A percentile compares a stretch with the other conserved stretches of the same genome.
Conservation (phyloP, 805 yeast genomes). For the Cyberlindnera euphorbiae region DNA sequence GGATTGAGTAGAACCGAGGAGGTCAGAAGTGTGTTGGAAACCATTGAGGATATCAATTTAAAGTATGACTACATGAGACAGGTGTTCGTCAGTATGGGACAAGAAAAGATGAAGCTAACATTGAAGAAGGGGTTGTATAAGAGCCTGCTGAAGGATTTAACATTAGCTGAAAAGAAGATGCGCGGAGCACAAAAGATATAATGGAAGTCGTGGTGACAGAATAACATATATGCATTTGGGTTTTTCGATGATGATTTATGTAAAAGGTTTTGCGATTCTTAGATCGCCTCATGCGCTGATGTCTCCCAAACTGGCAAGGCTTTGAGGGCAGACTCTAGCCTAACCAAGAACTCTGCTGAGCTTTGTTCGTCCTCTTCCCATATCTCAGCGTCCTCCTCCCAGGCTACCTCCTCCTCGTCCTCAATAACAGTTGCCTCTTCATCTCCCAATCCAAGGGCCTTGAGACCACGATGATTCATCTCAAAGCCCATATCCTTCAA, state of each 20-base stretch:
- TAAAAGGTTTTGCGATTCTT: no score
- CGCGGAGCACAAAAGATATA: neutral
- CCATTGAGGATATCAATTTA: constrained; percentile 17
- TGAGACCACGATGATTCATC: constrained; percentile 1
- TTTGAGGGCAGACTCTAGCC: no score
- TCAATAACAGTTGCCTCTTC: constrained; percentile 4
- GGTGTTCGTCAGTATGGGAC: constrained; percentile 19
- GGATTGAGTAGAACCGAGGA: constrained; percentile 14
- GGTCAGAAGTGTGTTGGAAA: constrained; percentile 13
- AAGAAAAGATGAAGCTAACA: constrained; percentile 13
- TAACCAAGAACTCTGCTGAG: no score
- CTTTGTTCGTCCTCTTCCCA: constrained; percentile 3
- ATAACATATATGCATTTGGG: no score
- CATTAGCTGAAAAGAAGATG: constrained; percentile 4
- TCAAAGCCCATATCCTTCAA: constrained; percentile 9
- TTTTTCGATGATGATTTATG: no score
- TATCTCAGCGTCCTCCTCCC: constrained; percentile 7
- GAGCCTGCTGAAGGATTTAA: constrained; percentile 10
- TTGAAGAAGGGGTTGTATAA: constrained; percentile 17
- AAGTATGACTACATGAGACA: constrained; percentile 18
- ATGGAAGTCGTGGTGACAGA: no score
- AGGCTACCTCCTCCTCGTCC: constrained; percentile 2
- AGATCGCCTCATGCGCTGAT: no score
- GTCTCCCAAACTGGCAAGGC: no score
- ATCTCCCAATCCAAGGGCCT: constrained; percentile 1